These are phyloP conservation scores for Aspergillus luchuensis DNA, from an alignment of 2,329 filamentous ascomycete species.

Conservation along the genomic window DNA sequence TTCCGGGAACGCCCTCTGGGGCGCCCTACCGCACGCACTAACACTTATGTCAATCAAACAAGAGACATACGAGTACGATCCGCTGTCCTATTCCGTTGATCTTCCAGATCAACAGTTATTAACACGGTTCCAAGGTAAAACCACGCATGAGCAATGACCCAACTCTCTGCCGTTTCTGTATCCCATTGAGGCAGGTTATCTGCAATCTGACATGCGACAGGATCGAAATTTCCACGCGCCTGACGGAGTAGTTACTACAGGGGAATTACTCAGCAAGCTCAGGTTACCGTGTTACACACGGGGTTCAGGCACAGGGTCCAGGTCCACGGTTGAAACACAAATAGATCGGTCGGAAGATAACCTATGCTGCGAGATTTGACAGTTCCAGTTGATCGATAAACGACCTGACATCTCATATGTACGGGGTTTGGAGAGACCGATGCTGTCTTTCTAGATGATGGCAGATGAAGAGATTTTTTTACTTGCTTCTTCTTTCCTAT, in stretches of 20 bases:
- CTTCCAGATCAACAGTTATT: not conserved
- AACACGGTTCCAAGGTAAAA: not conserved
- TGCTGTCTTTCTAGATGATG: not conserved
- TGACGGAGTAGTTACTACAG: not conserved
- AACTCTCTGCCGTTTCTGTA: not conserved
- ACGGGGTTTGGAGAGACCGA: not conserved
- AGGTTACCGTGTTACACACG: not conserved
- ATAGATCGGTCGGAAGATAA: slow-evolving; percentile 2
- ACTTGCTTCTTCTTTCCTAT: not conserved
- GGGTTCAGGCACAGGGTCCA: not conserved
- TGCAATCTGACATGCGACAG: not conserved
- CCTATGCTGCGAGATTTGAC: not conserved
- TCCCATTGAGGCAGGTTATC: not conserved
- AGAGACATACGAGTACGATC: not conserved
- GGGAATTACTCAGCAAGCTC: not conserved
- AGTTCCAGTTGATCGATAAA: not conserved
- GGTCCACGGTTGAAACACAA: slow-evolving; percentile 4
- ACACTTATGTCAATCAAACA: not conserved
- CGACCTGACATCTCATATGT: slow-evolving; percentile 4
- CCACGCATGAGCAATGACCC: not conserved
- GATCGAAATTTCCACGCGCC: not conserved
- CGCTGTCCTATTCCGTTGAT: not conserved
- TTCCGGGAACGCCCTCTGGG: not conserved
- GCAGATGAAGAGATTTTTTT: not conserved
- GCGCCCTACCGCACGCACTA: not conserved